Conservation (phyloP, 2,329 filamentous ascomycete genomes). For the Pseudocercospora vitis region DNA sequence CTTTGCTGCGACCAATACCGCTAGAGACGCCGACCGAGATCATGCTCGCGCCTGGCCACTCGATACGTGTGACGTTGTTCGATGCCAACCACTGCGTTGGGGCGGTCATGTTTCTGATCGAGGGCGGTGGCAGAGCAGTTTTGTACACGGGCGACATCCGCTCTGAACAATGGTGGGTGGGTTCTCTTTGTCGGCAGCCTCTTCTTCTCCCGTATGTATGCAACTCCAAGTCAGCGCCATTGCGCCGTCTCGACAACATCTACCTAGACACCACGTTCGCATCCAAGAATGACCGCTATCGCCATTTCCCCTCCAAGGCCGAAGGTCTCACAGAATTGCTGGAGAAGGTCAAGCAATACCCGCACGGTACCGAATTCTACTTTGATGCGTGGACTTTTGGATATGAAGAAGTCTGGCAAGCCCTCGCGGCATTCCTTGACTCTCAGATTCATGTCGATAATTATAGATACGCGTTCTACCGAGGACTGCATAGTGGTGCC, state of each 20-base stretch:
- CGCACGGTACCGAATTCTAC: conserved; percentile 74
- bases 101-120: conserved; percentile 88
- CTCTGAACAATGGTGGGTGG: conserved; percentile 83
- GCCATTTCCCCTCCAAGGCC: conserved; percentile 63
- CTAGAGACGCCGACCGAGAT: conserved; percentile 75
- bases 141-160: conserved; percentile 89
- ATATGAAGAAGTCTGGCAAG: conserved; percentile 90
- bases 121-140: conserved; percentile 68
- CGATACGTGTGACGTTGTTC: conserved; percentile 78
- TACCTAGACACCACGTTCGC: conserved; percentile 88
- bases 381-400: conserved; percentile 89
- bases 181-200: conserved; percentile 69
- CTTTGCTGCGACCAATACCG: conserved; percentile 74
- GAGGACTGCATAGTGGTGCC: conserved; percentile 52
- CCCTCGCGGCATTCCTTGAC: conserved; percentile 68
- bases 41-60: conserved; percentile 67
- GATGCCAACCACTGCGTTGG: conserved; percentile 92
- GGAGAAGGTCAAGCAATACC: conserved; percentile 65
- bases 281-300: conserved; percentile 50
- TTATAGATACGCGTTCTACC: conserved; percentile 75
- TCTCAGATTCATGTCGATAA: conserved; percentile 77
- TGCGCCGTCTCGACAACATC: conserved; percentile 71
- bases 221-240: conserved; percentile 48
- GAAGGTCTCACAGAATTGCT: conserved; percentile 75
- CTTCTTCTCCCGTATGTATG: conserved; percentile 67